Conservation (phyloP, 441 rosid genomes). For the Brassica balearica region DNA sequence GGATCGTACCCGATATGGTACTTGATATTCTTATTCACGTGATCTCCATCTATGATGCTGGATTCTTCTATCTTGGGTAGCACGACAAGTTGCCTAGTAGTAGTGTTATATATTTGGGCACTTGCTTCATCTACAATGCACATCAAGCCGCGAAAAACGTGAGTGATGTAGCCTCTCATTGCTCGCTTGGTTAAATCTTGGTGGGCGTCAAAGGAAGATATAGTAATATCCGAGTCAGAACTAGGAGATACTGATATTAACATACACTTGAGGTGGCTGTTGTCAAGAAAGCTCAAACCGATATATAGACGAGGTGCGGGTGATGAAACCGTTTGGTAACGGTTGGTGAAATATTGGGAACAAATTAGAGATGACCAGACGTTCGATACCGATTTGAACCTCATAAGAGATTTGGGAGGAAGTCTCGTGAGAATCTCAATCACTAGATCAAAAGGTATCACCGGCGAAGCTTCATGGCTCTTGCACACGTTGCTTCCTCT, state of each 20-base stretch:
- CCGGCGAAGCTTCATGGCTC: neutral
- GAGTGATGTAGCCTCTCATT: neutral
- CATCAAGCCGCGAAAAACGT: conserved; percentile 23
- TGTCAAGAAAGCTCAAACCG: neutral
- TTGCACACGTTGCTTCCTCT: neutral
- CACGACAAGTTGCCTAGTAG: conserved; percentile 25
- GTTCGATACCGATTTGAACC: neutral
- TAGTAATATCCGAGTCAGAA: neutral
- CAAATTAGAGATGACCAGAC: neutral
- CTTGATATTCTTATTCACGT: neutral
- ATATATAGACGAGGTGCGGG: neutral
- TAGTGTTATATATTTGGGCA: conserved; percentile 24
- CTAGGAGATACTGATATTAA: conserved; percentile 2
- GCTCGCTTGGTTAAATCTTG: conserved; percentile 14
- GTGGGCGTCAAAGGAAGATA: neutral
- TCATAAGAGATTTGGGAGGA: neutral
- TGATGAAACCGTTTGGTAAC: neutral
- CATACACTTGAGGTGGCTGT: neutral
- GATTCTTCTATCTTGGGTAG: conserved; percentile 30
- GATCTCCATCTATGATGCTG: neutral
- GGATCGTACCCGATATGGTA: conserved; percentile 9
- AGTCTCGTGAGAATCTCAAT: neutral
- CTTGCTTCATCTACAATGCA: neutral
- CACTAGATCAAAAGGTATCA: neutral
- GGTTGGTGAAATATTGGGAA: conserved; percentile 1